Evolutionary conservation across 345 rosid genomes (phyloP).

Genomic region (Chamaenerion angustifolium): DNA sequence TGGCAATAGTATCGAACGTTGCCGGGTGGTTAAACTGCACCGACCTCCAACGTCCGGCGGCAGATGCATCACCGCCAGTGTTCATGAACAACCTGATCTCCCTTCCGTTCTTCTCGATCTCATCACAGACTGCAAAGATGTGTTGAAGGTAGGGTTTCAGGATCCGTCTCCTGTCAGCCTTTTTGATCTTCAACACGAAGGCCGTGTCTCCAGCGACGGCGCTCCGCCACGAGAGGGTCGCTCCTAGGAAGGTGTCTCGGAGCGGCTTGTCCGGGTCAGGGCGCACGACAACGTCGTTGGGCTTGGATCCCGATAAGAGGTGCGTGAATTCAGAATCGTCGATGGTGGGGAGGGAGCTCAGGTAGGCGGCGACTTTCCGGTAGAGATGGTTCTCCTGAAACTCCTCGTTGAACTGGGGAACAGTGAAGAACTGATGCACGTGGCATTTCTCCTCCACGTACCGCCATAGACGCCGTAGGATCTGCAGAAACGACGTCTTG

Average conservation of each 20-base stretch:
- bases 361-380: constrained; percentile 30
- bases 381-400: constrained; percentile 43
- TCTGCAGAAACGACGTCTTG: constrained; percentile 21
- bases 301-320: constrained; percentile 33
- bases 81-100: constrained; percentile 32
- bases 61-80: constrained; percentile 3
- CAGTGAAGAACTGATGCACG: constrained; percentile 30
- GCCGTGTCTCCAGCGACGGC: constrained; percentile 1
- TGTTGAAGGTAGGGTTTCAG: constrained; percentile 63
- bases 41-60: constrained; percentile 32
- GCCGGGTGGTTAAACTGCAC: constrained; percentile 24
- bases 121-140: constrained; percentile 30
- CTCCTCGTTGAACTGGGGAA: constrained; percentile 31
- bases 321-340: constrained; percentile 48
- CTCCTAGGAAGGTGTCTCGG: constrained; percentile 37
- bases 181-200: constrained; percentile 35
- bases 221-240: constrained; percentile 35
- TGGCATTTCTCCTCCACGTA: constrained; percentile 23
- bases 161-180: constrained; percentile 37
- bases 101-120: constrained; percentile 23
- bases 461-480: constrained; percentile 16
- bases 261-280: constrained; percentile 26
- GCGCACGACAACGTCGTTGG: constrained; percentile 33
- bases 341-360: constrained; percentile 33
- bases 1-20: constrained; percentile 25